Conservation (phyloP, 1,284 basidiomycete genomes). For the Melanopsichium pennsylvanicum region DNA sequence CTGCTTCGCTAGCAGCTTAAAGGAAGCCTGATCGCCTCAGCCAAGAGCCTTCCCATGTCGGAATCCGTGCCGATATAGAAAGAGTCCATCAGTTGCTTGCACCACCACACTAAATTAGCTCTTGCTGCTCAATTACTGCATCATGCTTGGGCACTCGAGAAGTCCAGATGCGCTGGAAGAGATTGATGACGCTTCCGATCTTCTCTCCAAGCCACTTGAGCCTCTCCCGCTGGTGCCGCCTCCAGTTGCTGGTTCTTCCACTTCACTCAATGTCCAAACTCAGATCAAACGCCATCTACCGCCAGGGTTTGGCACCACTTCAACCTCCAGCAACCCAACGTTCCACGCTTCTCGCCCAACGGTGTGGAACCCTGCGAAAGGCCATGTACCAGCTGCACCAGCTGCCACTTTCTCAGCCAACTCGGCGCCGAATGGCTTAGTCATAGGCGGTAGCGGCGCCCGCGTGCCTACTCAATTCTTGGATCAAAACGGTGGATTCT, state of each 20-base stretch:
- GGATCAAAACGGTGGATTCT: constrained; percentile 39
- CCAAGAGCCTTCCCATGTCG: too few species aligned
- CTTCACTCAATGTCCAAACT: background rate
- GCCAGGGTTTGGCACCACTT: constrained; percentile 10
- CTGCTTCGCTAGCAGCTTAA: too few species aligned
- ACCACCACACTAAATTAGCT: too few species aligned
- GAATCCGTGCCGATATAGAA: too few species aligned
- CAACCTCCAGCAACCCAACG: background rate
- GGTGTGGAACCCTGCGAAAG: constrained; percentile 8
- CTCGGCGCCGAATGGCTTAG: background rate
- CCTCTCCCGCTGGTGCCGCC: constrained; percentile 24
- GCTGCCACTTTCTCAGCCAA: background rate
- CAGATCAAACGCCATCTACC: constrained; percentile 18
- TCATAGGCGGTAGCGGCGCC: constrained; percentile 54
- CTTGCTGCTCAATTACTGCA: background rate
- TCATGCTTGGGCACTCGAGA: constrained; percentile 6
- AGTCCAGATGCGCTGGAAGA: constrained; percentile 33
- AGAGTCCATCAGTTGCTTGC: too few species aligned
- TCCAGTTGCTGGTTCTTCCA: background rate
- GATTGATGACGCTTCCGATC: constrained; percentile 44
- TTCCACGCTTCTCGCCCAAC: constrained; percentile 5
- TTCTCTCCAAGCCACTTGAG: constrained; percentile 38
- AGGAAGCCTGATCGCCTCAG: too few species aligned
- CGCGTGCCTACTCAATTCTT: constrained; percentile 54
- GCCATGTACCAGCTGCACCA: background rate